Base-by-base conservation (phyloP, 202 grass and related monocot genomes). In the Miscanthus sacchariflorus region DNA sequence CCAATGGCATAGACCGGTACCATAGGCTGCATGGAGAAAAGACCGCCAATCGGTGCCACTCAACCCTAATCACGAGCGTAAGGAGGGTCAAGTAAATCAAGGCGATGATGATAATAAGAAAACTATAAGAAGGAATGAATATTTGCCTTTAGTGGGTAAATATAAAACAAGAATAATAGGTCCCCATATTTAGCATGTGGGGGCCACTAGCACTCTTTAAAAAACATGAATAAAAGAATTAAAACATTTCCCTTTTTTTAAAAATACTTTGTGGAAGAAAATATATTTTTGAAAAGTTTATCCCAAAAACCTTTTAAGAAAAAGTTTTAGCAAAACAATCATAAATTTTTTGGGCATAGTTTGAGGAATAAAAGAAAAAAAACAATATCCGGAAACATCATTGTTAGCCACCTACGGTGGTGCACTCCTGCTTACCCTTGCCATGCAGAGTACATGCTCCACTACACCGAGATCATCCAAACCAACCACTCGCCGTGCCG, bases 371-470 rank as follows among this genome's bases (percentile, higher is more conserved):
- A 12, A 7, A 50, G 12, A 1, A 76, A 30, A 52, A 76, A 76
- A 1, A 18, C 30, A 33, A 14, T 0, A 0, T 2, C 0, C 1
- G 9, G 9, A 50, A 33, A 11, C 14, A 33, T 8, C 12, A 4
- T 1, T 7, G 1, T 14, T 42, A 2, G 0, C 2, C 71, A 15
- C 7, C 1, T 4, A 0, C 0, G 1, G 5, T 6, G 10, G 11
- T 25, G n/a, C 5, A 2, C 9, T 72, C 6, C 42, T 43, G 0
- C 18, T 72, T 72, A 74, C 33, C 33, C 7, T 4, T 4, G 15
- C 30, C 14, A 7, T 35, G 33, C 19, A 21, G 33, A 39, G 7
- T 0, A 3, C 67, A 9, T 10, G 17, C 7, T 39, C 15, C 11
- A 28, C 2, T 27, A 5, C 24, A 35, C 0, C 3, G 0, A 12